Base-by-base conservation (phyloP, 352 stramenopile genomes). In the Phytophthora chlamydospora region DNA sequence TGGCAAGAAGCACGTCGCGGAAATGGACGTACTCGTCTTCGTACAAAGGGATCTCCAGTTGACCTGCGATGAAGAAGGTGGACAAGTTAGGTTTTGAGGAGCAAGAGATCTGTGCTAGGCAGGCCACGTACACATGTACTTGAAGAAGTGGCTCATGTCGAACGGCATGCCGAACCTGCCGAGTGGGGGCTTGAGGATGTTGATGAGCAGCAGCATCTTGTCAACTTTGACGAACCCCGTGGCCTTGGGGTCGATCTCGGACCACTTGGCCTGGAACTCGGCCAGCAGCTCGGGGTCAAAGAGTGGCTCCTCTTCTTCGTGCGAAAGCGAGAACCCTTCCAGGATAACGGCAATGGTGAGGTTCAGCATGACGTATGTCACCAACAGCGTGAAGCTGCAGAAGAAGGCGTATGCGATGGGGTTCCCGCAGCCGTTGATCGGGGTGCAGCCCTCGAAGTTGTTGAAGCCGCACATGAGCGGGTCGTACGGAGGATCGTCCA, bases 271-370 rank as follows among this genome's bases (percentile, higher is more conserved):
- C 42, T 91, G 78, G 64, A 98, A 98, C 42, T 95, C 79, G 21
- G 94, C 80, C 7, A 98, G 72, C 55, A 98, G 75, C 27, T 95
- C 80, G 0, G 80, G 84, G 29, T 95, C 87, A 66, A 98, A 87
- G 27, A 92, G 78, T 3, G 91, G 83, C 27, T 98, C 92, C 39
- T 96, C 88, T 34, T 97, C 90, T 58, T 91, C 78, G 6, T 91
- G 82, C 1, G 79, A 91, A 34, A 79, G 68, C 13, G 80, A 93
- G 74, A 98, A 98, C 41, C 88, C 88, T 47, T 98, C 90, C 10
- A 98, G 82, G 48, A 98, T 96, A 27, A 98, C 88, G 27, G 89
- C 93, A 27, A 98, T 97, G 42, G 96, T 98, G 45, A 98, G 73
- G 57, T 98, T 98, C 19, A 98, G 78, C 69, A 98, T 91, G 11